Percentiles rank a stretch among this genome's conserved stretches.
Evolutionary conservation across 129 eudicot genomes (phyloP).

Genomic region (Smallanthus sonchifolius): DNA sequence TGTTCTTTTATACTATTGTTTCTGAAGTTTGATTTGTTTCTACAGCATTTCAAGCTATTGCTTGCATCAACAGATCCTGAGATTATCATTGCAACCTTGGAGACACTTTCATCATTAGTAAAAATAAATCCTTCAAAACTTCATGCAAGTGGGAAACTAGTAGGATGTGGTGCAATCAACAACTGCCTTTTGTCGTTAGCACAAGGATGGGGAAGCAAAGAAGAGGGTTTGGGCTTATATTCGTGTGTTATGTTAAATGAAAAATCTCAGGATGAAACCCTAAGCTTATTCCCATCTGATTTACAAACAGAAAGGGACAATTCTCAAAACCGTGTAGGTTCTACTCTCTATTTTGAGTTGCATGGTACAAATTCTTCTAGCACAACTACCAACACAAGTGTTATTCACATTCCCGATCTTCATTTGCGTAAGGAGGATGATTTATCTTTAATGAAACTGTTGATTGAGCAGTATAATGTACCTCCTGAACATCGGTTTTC

Average conservation of each 20-base stretch:
- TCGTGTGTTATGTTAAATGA: conserved; percentile 77
- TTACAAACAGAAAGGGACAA: conserved; percentile 55
- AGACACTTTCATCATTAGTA: conserved; percentile 83
- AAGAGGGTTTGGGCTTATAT: conserved; percentile 94
- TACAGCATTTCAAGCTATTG: conserved; percentile 95
- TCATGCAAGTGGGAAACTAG: conserved; percentile 86
- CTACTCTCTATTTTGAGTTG: conserved; percentile 89
- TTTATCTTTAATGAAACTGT: conserved; percentile 63
- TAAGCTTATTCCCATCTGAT: conserved; percentile 72
- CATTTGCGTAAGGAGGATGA: conserved; percentile 77
- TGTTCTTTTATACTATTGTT: background rate
- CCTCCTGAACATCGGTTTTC: conserved; percentile 83
- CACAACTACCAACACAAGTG: conserved; percentile 42
- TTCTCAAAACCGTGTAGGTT: conserved; percentile 73
- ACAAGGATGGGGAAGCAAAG: conserved; percentile 99
- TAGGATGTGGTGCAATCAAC: conserved; percentile 76
- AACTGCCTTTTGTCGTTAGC: conserved; percentile 84
- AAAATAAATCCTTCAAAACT: conserved; percentile 85
- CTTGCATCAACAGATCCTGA: conserved; percentile 98
- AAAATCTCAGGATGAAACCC: conserved; percentile 67
- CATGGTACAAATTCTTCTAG: conserved; percentile 52
- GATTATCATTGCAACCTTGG: conserved; percentile 72
- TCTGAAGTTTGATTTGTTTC: conserved; percentile 8
- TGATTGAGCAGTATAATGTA: conserved; percentile 63
- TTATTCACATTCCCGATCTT: conserved; percentile 75